Conservation (phyloP, 2,329 filamentous ascomycete genomes). For the Endoconidiophora polonica region DNA sequence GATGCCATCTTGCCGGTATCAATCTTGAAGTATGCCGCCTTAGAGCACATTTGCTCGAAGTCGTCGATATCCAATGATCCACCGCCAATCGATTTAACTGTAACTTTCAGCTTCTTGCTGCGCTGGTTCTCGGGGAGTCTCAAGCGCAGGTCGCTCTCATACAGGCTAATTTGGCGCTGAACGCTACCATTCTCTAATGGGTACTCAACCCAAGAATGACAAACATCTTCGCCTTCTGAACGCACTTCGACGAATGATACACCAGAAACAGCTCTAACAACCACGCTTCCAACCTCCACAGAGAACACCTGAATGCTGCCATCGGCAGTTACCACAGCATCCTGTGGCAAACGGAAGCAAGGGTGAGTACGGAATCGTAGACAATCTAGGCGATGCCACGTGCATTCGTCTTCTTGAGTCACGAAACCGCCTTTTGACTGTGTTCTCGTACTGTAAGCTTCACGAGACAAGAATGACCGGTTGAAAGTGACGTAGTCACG, state of each 20-base stretch:
- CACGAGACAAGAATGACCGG: constrained; percentile 63
- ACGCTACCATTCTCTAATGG: constrained; percentile 42
- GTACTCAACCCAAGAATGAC: constrained; percentile 70
- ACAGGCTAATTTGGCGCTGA: constrained; percentile 57
- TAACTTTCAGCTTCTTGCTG: constrained; percentile 52
- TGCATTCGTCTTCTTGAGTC: constrained; percentile 64
- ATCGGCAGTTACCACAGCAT: constrained; percentile 47
- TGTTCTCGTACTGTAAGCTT: constrained; percentile 75
- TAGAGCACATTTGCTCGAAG: constrained; percentile 52
- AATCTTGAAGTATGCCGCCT: constrained; percentile 56
- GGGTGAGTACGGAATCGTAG: constrained; percentile 82
- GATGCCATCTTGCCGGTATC: constrained; percentile 55
- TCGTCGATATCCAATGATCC: constrained; percentile 64
- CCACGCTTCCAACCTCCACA: constrained; percentile 57
- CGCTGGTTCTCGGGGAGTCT: constrained; percentile 56
- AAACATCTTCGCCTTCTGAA: constrained; percentile 62
- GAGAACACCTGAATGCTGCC: constrained; percentile 74
- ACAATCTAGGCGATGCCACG: constrained; percentile 79
- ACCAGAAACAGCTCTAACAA: constrained; percentile 65
- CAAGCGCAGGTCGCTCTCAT: constrained; percentile 56
- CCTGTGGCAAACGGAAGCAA: constrained; percentile 70
- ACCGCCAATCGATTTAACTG: constrained; percentile 60
- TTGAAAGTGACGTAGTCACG: constrained; percentile 75
- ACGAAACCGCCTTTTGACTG: constrained; percentile 67
- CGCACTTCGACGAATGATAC: constrained; percentile 76